Conservation (phyloP, 768 basidiomycete genomes). For the Russula virescens region DNA sequence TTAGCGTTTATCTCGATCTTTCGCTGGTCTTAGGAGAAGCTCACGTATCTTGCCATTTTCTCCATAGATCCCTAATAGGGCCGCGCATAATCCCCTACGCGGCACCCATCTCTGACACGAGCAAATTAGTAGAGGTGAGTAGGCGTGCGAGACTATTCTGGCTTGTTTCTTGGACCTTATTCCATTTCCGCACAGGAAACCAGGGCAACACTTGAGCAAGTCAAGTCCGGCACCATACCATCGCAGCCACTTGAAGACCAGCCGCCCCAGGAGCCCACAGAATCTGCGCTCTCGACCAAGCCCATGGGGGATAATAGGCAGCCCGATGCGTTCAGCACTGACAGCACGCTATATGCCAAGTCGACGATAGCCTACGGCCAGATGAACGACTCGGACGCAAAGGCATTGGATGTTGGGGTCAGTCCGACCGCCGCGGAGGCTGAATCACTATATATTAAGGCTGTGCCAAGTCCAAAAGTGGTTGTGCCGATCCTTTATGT, state of each 20-base stretch:
- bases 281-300: neutral
- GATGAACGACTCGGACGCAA: neutral
- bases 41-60: too few relatives aligned
- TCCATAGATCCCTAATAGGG: neutral
- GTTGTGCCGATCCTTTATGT: neutral
- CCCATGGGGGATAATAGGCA: neutral
- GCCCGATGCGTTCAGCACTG: neutral
- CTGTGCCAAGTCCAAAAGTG: neutral
- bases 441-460: neutral
- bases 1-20: neutral
- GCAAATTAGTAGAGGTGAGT: neutral
- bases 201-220: neutral
- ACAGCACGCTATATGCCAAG: neutral
- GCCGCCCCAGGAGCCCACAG: neutral
- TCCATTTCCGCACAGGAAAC: neutral
- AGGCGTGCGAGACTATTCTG: neutral
- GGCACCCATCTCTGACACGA: neutral
- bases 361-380: neutral
- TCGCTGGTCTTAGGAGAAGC: too few relatives aligned
- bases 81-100: neutral
- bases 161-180: neutral
- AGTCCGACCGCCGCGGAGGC: neutral
- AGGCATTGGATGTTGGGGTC: too few relatives aligned
- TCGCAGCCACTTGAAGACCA: neutral
- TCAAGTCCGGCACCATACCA: neutral